Conservation (phyloP, 257 asterid species). For the Ajuga chamaepitys region DNA sequence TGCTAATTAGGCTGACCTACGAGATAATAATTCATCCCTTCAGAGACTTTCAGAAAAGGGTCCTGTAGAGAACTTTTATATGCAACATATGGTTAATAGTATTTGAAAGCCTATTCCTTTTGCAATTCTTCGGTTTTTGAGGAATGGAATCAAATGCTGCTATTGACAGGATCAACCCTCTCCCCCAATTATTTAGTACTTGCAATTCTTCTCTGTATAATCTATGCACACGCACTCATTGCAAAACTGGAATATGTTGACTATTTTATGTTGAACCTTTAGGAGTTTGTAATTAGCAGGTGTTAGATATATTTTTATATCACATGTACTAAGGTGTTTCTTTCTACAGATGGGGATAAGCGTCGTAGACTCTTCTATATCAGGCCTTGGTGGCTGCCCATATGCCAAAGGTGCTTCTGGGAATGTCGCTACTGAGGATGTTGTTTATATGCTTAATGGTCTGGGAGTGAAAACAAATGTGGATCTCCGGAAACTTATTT, state of each 20-base stretch:
- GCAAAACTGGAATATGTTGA: not conserved
- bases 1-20: not conserved
- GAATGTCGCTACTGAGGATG: slow-evolving; percentile 96
- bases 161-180: too few relatives aligned
- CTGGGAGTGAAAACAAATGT: slow-evolving; percentile 73
- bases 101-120: not conserved
- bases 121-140: not conserved
- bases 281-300: not conserved
- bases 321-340: not conserved
- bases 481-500: slow-evolving; percentile 54
- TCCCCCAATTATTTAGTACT: not conserved
- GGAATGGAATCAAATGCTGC: not conserved
- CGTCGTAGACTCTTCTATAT: slow-evolving; percentile 73
- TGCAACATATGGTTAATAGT: not conserved
- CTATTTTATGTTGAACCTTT: not conserved
- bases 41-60: not conserved
- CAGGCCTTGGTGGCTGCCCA: slow-evolving; percentile 97
- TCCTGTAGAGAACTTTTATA: not conserved
- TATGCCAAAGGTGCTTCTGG: slow-evolving; percentile 98
- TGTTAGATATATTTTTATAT: not conserved
- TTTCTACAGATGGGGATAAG: slow-evolving; percentile 76
- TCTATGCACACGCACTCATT: too few relatives aligned
- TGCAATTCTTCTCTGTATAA: not conserved
- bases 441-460: slow-evolving; percentile 85
- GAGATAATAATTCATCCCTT: not conserved